Base-by-base conservation (phyloP, 164 flowering plant genomes). In the Echeveria elegans region DNA sequence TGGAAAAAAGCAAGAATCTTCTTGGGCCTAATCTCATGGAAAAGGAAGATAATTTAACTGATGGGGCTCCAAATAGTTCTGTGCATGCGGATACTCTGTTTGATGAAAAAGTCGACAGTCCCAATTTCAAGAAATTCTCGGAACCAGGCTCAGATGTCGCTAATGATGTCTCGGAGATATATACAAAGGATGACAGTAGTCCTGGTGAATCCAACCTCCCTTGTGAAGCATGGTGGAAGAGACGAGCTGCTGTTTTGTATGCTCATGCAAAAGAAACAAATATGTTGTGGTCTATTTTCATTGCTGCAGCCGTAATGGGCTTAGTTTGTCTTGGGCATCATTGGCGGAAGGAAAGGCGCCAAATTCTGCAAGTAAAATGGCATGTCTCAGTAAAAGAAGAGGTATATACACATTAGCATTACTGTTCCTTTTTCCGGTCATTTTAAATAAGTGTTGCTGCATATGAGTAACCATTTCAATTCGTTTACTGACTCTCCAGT, bases 261-360 rank as follows among this genome's bases (percentile, higher is more conserved):
- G 72, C 82, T 59, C 91, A 87, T 67, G 96, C 92, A 52, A 92
- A 84, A 76, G 96, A 92, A 29, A 81, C 90, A 65, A 92, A 86
- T 77, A 61, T 91, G 31, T 73, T 87, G 43, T 95, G 97, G 97
- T 90, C 97, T 62, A 74, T 92, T 68, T 81, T 86, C 52, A 73
- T 92, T 76, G 90, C 97, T 70, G 94, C 99, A 26, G 91, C 99
- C 75, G 80, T 95, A 29, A 86, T 88, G 92, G 99, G 99, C 36
- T 78, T 95, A 79, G 97, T 88, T 50, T 76, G 90, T 72, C 71
- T 95, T 76, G 97, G 99, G 61, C 90, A 88, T 59, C 86, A 77
- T 26, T 90, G 96, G 98, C 98, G 86, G 72, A 88, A 83, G 66
- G 95, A 85, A 70, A 90, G 83, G 78, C 85, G 85, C 88, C 90